phyloP scores from a whole-genome alignment of 2,329 filamentous ascomycete species.

The Ceratocystis albifundus region DNA sequence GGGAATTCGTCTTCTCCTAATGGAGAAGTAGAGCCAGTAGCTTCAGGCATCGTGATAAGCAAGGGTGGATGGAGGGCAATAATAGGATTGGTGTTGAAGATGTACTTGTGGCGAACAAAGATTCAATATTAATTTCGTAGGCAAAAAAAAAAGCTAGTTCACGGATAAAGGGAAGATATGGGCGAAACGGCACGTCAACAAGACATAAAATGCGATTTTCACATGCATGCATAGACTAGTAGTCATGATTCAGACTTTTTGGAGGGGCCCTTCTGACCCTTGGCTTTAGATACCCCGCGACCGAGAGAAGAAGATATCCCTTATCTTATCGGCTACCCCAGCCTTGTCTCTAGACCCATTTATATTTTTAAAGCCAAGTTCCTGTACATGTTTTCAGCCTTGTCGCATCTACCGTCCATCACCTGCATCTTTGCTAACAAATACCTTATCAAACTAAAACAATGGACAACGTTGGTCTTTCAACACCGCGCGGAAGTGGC shows the following conservation, averaged over 20 bases:
- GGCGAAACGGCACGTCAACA: no score
- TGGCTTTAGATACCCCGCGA: slow-evolving; percentile 5
- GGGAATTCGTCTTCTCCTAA: slow-evolving; percentile 53
- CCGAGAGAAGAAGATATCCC: slow-evolving; percentile 5
- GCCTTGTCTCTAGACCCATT: slow-evolving; percentile 14
- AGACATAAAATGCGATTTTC: background rate
- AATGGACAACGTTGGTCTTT: slow-evolving; percentile 75
- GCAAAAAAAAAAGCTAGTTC: no score
- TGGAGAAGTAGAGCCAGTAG: background rate
- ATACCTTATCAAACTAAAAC: background rate
- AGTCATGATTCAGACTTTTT: background rate
- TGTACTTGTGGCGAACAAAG: no score
- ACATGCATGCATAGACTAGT: background rate
- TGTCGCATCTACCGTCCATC: slow-evolving; percentile 8
- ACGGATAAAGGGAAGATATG: no score
- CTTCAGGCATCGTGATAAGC: slow-evolving; percentile 16
- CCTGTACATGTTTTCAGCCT: slow-evolving; percentile 10
- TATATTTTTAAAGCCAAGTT: slow-evolving; percentile 5
- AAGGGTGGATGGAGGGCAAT: background rate
- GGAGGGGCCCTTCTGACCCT: background rate
- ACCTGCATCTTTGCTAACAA: background rate
- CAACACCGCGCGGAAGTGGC: slow-evolving; percentile 84
- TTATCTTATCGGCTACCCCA: slow-evolving; percentile 21
- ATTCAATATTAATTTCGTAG: no score
- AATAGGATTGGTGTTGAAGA: background rate